phyloP scores from a whole-genome alignment of 768 basidiomycete species.

The Mycena galericulata region DNA sequence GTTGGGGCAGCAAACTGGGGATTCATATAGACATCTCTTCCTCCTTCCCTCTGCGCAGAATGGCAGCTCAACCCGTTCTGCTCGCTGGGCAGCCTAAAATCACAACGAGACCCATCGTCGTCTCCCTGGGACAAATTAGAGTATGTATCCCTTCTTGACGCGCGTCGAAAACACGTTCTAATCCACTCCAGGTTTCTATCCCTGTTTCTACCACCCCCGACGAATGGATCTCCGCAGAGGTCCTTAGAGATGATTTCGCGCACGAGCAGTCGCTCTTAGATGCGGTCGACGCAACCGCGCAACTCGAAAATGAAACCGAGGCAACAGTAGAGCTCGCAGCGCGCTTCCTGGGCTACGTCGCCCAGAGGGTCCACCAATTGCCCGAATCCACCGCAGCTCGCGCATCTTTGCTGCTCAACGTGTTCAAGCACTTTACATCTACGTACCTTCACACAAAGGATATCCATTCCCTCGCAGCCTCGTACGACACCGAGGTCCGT shows the following conservation, averaged over 20 bases:
- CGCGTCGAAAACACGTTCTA: conserved; percentile 25
- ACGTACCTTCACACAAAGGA: conserved; percentile 80
- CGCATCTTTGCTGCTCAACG: conserved; percentile 76
- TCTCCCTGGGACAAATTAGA: conserved; percentile 63
- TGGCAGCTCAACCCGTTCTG: conserved; percentile 7
- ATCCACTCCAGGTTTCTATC: conserved; percentile 74
- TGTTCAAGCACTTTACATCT: conserved; percentile 82
- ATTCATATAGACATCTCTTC: conserved; percentile 2
- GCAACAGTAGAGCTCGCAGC: conserved; percentile 84
- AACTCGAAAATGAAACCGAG: conserved; percentile 68
- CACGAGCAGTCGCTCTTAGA: conserved; percentile 72
- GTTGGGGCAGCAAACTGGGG: conserved; percentile 4
- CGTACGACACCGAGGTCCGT: conserved; percentile 81
- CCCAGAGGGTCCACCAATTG: conserved; percentile 70
- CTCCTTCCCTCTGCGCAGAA: conserved; percentile 20
- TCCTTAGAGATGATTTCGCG: conserved; percentile 89
- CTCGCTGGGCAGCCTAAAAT: conserved; percentile 41
- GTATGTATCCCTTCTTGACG: conserved; percentile 52
- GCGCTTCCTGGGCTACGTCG: conserved; percentile 84
- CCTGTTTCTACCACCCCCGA: conserved; percentile 85
- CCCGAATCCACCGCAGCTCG: conserved; percentile 64
- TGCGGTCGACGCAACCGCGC: conserved; percentile 63
- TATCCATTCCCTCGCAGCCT: conserved; percentile 83
- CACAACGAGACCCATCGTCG: conserved; percentile 61
- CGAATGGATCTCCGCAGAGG: conserved; percentile 94